phyloP scores from a whole-genome alignment of 139 green algal species.

The Mychonastes homosphaera region DNA sequence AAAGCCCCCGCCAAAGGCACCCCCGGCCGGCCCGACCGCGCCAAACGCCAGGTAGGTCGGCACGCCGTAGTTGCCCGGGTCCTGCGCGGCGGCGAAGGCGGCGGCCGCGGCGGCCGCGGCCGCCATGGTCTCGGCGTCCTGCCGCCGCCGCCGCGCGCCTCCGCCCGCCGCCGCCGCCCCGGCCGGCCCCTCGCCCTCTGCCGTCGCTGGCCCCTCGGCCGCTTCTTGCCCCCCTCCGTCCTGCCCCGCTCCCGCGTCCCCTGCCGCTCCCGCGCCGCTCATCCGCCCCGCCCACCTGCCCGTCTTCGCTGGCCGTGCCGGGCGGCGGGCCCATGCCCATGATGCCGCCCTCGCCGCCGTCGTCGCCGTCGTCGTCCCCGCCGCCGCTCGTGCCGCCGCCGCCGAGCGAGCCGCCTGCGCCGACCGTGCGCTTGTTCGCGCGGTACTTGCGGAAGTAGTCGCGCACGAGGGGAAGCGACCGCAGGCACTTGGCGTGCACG shows the following conservation, averaged over 20 bases:
- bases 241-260: neutral
- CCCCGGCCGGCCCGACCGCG: no score
- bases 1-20: no score
- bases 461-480: slow-evolving; percentile 28
- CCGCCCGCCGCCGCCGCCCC: neutral
- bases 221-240: neutral
- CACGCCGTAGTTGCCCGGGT: no score
- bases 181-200: neutral
- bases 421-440: slow-evolving; percentile 28
- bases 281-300: neutral
- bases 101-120: no score
- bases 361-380: slow-evolving; percentile 2
- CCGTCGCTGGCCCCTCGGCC: neutral
- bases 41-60: no score
- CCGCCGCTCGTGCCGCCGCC: neutral
- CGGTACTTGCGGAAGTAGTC: slow-evolving; percentile 39
- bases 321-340: neutral
- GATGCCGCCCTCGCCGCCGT: slow-evolving; percentile 7
- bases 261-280: neutral
- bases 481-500: slow-evolving; percentile 41
- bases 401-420: neutral
- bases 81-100: no score
- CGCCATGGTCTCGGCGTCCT: no score
- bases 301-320: neutral
- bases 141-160: neutral